These are phyloP conservation scores for Chlamydomonas applanata DNA, from an alignment of 139 green algal species.

Conservation along the genomic window DNA sequence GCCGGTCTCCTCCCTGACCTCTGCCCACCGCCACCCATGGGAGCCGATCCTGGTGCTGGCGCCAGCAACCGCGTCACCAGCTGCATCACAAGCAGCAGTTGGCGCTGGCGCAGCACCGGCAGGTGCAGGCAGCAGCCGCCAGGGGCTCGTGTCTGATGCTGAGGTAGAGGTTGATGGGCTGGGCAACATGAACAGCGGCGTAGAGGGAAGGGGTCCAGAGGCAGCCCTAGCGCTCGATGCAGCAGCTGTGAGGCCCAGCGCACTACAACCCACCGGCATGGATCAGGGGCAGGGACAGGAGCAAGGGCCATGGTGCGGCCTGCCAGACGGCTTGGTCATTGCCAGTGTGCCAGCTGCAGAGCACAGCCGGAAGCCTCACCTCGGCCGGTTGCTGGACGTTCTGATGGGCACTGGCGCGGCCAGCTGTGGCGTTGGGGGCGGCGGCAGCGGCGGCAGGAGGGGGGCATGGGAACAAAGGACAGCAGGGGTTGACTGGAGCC, in stretches of 20 bases:
- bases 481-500: not conserved
- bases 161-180: no score
- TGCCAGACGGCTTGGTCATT: conserved; percentile 26
- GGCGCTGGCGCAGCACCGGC: not conserved
- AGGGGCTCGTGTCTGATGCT: not conserved
- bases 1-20: conserved; percentile 44
- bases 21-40: conserved; percentile 64
- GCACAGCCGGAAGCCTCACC: conserved; percentile 69
- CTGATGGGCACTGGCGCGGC: not conserved
- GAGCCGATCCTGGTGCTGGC: conserved; percentile 59
- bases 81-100: not conserved
- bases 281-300: no score
- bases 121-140: not conserved
- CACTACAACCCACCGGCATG: no score
- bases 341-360: conserved; percentile 29
- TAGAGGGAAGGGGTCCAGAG: no score
- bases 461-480: not conserved
- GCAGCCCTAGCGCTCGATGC: no score
- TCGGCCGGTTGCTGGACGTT: conserved; percentile 40
- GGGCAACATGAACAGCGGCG: no score
- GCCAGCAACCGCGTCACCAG: not conserved
- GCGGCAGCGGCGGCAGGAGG: no score
- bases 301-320: not conserved
- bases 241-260: no score
- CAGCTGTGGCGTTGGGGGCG: no score